Evolutionary conservation across 2,329 filamentous ascomycete genomes (phyloP), one percentile per base, ranked within the genome.

Genomic region (Remersonia thermophila): DNA sequence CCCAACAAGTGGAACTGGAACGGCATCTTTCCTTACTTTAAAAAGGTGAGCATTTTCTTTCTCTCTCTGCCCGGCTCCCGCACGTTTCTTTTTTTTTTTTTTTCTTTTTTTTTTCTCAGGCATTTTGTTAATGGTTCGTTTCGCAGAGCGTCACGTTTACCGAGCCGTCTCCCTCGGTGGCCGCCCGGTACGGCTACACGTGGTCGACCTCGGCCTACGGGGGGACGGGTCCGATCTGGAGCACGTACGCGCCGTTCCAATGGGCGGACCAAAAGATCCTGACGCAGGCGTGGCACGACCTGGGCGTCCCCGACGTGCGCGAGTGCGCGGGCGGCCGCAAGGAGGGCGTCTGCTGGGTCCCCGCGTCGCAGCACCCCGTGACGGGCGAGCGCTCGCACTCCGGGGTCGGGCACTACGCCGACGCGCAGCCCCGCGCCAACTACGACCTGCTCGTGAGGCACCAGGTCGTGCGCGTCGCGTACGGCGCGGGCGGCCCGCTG

Each of bases 1-100:
- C 30, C 13, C 7, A 43, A 50, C 17, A 50, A 48, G 3, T 61
- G 59, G 59, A 49, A 55, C 30, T 61, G 58, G 55, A 43, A 53
- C 3, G 51, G 49, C 13, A 48, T 61, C 25, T 44, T 55, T 4
- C 56, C 57, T 4, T 55, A 51, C 37, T 60, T 59, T 37, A 51
- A 52, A 34, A 61, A 61, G 50, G 55, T 51, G 20, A 44, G 42
- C 28, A n/a, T 40, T 26, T 12, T 17, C 6, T 14, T 27, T n/a
- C n/a, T n/a, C n/a, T n/a, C n/a, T n/a, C n/a, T n/a, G n/a, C n/a
- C n/a, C n/a, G n/a, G 16, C 15, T 9, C 6, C 18, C 10, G 9
- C 25, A 12, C 23, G 13, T 4, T 3, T 8, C 12, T 3, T n/a
- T n/a, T n/a, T n/a, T n/a, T n/a, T n/a, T n/a, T n/a, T n/a, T n/a